These are phyloP conservation scores for Alloascoidea hylecoeti DNA, from an alignment of 805 yeast genomes.

Conservation along the genomic window DNA sequence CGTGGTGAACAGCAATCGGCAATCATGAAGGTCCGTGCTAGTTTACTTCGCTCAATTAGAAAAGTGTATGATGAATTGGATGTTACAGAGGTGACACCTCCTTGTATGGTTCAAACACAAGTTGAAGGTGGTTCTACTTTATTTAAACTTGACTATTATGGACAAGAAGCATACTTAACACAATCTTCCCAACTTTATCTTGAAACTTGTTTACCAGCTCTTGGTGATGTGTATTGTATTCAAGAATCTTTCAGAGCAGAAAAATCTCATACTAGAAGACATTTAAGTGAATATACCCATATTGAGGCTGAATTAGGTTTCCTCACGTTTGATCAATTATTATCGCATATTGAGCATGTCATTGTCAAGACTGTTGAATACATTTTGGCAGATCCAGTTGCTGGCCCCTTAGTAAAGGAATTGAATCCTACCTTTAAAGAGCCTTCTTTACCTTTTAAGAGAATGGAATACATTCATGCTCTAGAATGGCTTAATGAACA, in stretches of 20 bases:
- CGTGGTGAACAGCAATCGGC: conserved; percentile 92
- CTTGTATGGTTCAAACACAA: conserved; percentile 99
- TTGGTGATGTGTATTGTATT: conserved; percentile 94
- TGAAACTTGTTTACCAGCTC: conserved; percentile 91
- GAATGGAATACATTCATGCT: conserved; percentile 87
- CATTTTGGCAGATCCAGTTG: conserved; percentile 79
- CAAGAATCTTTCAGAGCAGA: conserved; percentile 99
- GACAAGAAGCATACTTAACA: conserved; percentile 91
- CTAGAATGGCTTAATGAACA: conserved; percentile 94
- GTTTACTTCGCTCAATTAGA: conserved; percentile 60
- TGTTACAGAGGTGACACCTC: conserved; percentile 89
- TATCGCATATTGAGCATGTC: conserved; percentile 72
- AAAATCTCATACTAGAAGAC: conserved; percentile 97
- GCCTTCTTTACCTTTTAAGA: conserved; percentile 76
- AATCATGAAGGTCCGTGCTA: conserved; percentile 90
- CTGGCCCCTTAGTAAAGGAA: conserved; percentile 81
- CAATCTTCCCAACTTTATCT: conserved; percentile 94
- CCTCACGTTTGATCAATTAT: conserved; percentile 73
- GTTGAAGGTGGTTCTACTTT: conserved; percentile 98
- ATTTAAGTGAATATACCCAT: conserved; percentile 92
- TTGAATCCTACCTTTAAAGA: conserved; percentile 84
- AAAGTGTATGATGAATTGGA: conserved; percentile 62
- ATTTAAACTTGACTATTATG: conserved; percentile 87
- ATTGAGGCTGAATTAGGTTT: conserved; percentile 91
- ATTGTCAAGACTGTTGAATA: conserved; percentile 56